phyloP scores from a whole-genome alignment of 495 filamentous ascomycete genomes.

The Hypoxylon subgilvum region DNA sequence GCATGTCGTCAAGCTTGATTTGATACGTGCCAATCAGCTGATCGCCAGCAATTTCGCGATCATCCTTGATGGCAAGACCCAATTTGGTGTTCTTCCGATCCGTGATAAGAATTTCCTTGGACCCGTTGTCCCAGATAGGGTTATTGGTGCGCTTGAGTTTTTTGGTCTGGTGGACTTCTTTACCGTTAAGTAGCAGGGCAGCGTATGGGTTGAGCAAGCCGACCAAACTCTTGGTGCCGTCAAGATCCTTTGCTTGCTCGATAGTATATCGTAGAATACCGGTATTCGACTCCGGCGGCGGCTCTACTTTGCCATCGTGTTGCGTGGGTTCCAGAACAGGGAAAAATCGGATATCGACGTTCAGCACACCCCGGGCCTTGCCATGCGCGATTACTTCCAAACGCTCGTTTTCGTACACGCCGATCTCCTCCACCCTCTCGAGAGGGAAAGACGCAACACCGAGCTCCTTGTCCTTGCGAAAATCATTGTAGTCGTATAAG shows the following conservation, averaged over 20 bases:
- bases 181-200: slow-evolving; percentile 83
- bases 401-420: slow-evolving; percentile 80
- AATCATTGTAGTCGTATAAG: slow-evolving; percentile 92
- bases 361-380: slow-evolving; percentile 77
- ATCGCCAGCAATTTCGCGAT: slow-evolving; percentile 82
- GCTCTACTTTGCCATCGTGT: slow-evolving; percentile 76
- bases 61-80: slow-evolving; percentile 92
- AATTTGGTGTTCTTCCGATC: slow-evolving; percentile 88
- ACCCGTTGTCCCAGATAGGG: slow-evolving; percentile 87
- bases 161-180: slow-evolving; percentile 81
- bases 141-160: slow-evolving; percentile 96
- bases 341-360: slow-evolving; percentile 91
- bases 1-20: slow-evolving; percentile 91
- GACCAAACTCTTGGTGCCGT: slow-evolving; percentile 85
- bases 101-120: slow-evolving; percentile 91
- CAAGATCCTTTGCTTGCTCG: slow-evolving; percentile 94
- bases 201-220: slow-evolving; percentile 91
- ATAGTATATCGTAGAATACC: slow-evolving; percentile 92
- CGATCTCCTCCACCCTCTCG: slow-evolving; percentile 76
- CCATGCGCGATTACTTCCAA: slow-evolving; percentile 86
- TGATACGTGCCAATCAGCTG: slow-evolving; percentile 88
- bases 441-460: slow-evolving; percentile 83
- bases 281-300: slow-evolving; percentile 85
- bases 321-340: slow-evolving; percentile 78
- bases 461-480: slow-evolving; percentile 94